Conservation (phyloP, 768 basidiomycete species). For the Leccinellum rugosiceps region DNA sequence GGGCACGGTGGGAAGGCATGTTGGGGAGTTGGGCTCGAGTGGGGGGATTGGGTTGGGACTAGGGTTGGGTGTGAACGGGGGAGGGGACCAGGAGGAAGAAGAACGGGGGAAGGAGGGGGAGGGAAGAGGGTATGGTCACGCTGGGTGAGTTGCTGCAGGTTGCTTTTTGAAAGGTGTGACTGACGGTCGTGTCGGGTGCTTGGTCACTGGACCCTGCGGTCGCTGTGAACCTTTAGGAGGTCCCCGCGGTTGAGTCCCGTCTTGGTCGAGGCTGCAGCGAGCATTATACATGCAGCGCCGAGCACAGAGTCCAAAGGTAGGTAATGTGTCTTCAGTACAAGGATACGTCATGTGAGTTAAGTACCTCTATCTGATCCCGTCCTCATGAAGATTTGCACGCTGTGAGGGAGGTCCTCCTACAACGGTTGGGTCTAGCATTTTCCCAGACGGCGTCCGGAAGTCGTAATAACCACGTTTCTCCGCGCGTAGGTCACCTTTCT, state of each 20-base stretch:
- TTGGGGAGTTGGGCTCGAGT: conserved; percentile 47
- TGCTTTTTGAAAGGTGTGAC: neutral
- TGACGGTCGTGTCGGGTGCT: conserved; percentile 3
- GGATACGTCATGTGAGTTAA: neutral
- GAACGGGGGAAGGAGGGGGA: neutral
- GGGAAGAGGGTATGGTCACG: conserved; percentile 20
- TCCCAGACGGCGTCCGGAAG: conserved; percentile 48
- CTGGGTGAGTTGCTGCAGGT: conserved; percentile 27
- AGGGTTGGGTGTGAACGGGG: neutral
- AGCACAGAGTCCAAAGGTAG: conserved; percentile 60
- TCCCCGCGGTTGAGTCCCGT: conserved; percentile 41
- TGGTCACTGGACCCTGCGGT: neutral
- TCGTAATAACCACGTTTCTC: conserved; percentile 52
- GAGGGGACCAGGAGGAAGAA: neutral
- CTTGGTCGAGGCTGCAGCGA: conserved; percentile 65
- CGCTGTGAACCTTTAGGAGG: conserved; percentile 32
- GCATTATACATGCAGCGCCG: conserved; percentile 60
- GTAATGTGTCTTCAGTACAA: neutral
- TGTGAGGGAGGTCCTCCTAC: conserved; percentile 52
- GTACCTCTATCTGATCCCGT: neutral
- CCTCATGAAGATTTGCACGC: conserved; percentile 49
- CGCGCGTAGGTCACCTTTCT: conserved; percentile 45
- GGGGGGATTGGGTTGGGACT: conserved; percentile 4
- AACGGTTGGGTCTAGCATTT: conserved; percentile 58
- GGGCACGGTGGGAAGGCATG: conserved; percentile 56